Base-by-base conservation (phyloP, 768 basidiomycete species). In the Russula foetens region DNA sequence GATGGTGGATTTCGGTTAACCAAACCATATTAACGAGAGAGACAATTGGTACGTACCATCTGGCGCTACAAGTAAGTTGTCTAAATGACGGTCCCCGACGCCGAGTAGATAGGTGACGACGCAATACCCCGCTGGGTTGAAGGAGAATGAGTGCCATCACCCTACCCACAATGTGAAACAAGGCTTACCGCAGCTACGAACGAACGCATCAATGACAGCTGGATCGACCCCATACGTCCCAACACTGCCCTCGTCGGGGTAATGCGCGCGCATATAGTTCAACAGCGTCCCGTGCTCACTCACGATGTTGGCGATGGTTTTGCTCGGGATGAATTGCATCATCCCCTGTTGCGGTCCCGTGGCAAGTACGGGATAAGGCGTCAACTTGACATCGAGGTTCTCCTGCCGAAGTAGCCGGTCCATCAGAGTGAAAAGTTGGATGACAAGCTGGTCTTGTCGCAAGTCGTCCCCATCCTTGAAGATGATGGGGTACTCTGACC, bases 381-480 rank as follows among this genome's bases (percentile, higher is more conserved):
- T 92, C 58, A 99, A 71, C 70, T 92, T 91, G 59, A 98, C 76
- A 69, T 98, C 97, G 54, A 99, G 72, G 70, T 97, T 97, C 75
- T 98, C 97, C 73, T 95, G 96, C 59, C 93, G 77, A 62, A 98
- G 74, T 26, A 99, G 73, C 50, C 90, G 81, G 70, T 99, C 94
- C 97, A 99, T 99, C 28, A 99, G 83, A 17, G 94, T 97, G 72
- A 99, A 95, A n/a, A 98, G 79, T 72, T 99, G 97, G 52, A 98
- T 88, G 28, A 98, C 95, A 39, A 99, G 83, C 71, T 99, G 97
- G 70, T 99, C 97, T 72, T 99, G 97, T 23, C 97, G 86, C 80
- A 98, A 88, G 70, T 99, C 97, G 70, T 98, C 97, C 15, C 97
- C 97, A 66, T 98, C 95, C 74, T 98, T 99, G 81, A 98, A 98